Evolutionary conservation across 768 basidiomycete species (phyloP).

Genomic region (Termitomyces sp.): DNA sequence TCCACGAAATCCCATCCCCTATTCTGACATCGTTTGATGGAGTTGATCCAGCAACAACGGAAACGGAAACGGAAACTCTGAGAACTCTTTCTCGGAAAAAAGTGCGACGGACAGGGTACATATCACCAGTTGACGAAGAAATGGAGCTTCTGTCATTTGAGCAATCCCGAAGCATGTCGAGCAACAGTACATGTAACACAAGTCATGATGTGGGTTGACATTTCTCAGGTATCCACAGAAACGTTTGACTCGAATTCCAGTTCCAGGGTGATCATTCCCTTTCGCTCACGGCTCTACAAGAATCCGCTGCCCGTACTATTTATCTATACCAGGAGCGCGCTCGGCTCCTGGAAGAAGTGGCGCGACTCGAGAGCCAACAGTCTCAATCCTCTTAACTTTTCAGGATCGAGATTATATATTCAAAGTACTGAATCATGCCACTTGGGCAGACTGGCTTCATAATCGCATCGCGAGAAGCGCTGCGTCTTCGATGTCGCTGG

Average conservation of each 20-base stretch:
- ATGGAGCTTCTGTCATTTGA: slow-evolving; percentile 51
- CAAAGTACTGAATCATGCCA: too few species aligned
- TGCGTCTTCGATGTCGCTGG: neutral
- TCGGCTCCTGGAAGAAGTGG: slow-evolving; percentile 50
- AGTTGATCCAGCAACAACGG: slow-evolving; percentile 5
- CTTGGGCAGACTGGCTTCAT: neutral
- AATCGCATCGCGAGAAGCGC: neutral
- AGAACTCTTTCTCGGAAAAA: slow-evolving; percentile 1
- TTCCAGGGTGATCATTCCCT: slow-evolving; percentile 5
- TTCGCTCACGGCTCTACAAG: slow-evolving; percentile 11
- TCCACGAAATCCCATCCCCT: slow-evolving; percentile 49
- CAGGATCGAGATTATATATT: neutral
- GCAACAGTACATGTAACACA: neutral
- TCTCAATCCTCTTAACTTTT: neutral
- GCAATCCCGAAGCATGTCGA: slow-evolving; percentile 23
- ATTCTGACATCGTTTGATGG: slow-evolving; percentile 25
- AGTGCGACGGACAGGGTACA: slow-evolving; percentile 53
- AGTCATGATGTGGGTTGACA: slow-evolving; percentile 8
- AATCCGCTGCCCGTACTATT: slow-evolving; percentile 38
- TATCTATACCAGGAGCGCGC: slow-evolving; percentile 58
- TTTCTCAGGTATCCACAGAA: too few species aligned
- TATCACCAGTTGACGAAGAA: slow-evolving; percentile 50
- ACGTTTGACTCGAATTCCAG: neutral
- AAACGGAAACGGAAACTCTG: neutral
- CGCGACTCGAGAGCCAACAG: slow-evolving; percentile 31